Evolutionary conservation across 2,329 filamentous ascomycete species (phyloP), one percentile per base, ranked within the genome.

Genomic region (Penicillium hesseltinei): DNA sequence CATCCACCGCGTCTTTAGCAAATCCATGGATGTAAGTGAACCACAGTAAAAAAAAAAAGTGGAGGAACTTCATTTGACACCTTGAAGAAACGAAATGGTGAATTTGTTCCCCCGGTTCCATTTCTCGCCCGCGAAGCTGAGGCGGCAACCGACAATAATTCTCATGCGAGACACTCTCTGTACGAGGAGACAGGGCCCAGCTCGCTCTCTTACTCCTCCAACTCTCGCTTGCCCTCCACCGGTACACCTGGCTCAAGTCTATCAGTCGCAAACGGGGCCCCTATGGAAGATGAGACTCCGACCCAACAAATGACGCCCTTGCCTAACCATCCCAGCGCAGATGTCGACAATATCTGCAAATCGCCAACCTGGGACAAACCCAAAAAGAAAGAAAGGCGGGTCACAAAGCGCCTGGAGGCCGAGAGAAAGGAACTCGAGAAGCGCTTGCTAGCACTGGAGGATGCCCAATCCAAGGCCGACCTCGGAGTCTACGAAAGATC

Each of bases 351-450:
- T 2, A 64, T 65, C 19, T 59, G 50, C 33, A 46, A 56, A 7
- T 62, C 65, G 1, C 61, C 66, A 5, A 66, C 62, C 10, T 63
- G 58, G 66, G 61, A 60, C 8, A 67, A 62, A 29, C 57, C 58
- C 9, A 58, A 58, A 21, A 69, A 70, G 29, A 69, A 71, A 53
- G 67, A 73, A 36, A 66, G 67, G 46, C 69, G 70, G 1, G 71
- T 67, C 11, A 71, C 69, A 15, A 69, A 61, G 38, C 65, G 69
- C 9, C 51, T 73, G 39, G 71, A 73, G 52, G 67, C 66, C n/a
- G 70, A 74, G 48, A 66, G 71, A 51, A 60, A 66, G 21, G 69
- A 72, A 33, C 59, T 72, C 7, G 71, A 72, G 58, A 63, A 71
- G 38, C 62, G 65, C 9, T 56, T 66, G 27, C 57, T 57, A 19